Base-by-base conservation (phyloP, 1,139 yeast genomes). In the Candida sojae region DNA sequence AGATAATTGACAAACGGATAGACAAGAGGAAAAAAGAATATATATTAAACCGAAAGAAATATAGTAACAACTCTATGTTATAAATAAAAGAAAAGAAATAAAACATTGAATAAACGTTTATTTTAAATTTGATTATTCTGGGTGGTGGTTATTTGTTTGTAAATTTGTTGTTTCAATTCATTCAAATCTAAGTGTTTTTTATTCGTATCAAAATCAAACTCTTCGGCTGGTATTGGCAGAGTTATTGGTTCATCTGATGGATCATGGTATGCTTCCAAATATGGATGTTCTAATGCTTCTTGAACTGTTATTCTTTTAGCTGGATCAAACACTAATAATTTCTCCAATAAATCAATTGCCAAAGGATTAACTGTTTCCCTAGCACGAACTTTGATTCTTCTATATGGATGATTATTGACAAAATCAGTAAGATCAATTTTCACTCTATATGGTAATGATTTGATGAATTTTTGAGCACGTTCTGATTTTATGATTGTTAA, bases 401-500 rank as follows among this genome's bases (percentile, higher is more conserved):
- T 49, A 42, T 49, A 53, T 2, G 67, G 67, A 38, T 63, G 63
- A 31, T 51, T 50, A 23, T 54, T 56, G 26, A 63, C 44, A 34
- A 54, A 58, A 5, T 53, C 50, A 7, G 47, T 34, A 37, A 58
- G 49, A 42, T 54, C 44, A 12, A 52, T 39, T 33, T 47, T 48
- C 6, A 28, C 36, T 35, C 49, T 44, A 5, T 35, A n/a, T 37
- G 96, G 95, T 54, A 90, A 76, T 25, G 89, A 77, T 44, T 85
- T 74, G 49, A 93, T 86, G 67, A 93, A 93, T 58, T 88, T 95
- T 50, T 95, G 78, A 0, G 98, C 98, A 40, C 97, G 78, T 57
- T 83, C 81, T 52, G 90, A 84, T 66, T 88, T 89, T 59, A 93
- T 87, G 52, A 88, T 83, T 59, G 80, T 79, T 66, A 88, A 82